These are phyloP conservation scores for Nicotiana otophora DNA, from an alignment of 257 asterid species.

Conservation along the genomic window DNA sequence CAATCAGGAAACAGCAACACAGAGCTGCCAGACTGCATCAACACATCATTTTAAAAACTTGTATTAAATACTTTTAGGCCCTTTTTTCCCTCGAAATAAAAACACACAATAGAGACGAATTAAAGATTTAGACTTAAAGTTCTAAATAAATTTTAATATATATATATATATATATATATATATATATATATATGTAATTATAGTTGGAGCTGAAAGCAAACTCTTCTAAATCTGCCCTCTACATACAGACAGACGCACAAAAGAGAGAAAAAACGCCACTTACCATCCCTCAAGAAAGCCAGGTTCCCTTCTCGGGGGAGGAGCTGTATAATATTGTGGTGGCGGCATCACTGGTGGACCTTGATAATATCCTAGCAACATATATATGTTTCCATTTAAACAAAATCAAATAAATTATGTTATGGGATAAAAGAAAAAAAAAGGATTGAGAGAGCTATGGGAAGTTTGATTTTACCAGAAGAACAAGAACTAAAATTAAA, in stretches of 20 bases:
- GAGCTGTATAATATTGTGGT: constrained; percentile 71
- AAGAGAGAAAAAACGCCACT: neutral
- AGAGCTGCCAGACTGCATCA: constrained; percentile 62
- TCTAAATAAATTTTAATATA: too few relatives aligned
- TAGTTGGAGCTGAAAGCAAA: too few relatives aligned
- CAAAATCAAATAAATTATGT: neutral
- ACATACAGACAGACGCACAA: neutral
- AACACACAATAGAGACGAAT: neutral
- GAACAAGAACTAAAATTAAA: neutral
- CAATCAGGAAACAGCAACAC: constrained; percentile 73
- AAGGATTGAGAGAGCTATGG: neutral
- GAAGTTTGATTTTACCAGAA: neutral
- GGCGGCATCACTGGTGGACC: constrained; percentile 93
- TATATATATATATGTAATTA: too few relatives aligned
- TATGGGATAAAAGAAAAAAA: neutral
- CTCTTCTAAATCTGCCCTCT: neutral
- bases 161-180: too few relatives aligned
- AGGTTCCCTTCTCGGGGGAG: constrained; percentile 59
- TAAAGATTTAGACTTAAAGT: neutral
- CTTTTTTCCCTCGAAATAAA: too few relatives aligned
- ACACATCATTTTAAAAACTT: neutral
- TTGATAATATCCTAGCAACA: constrained; percentile 54
- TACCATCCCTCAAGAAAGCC: constrained; percentile 86
- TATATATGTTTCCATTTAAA: neutral
- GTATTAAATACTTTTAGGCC: too few relatives aligned